Percentiles rank a stretch among this genome's conserved stretches.
These are phyloP conservation scores for Triglochin maritima DNA, from an alignment of 106 monocot genomes.

Conservation along the genomic window DNA sequence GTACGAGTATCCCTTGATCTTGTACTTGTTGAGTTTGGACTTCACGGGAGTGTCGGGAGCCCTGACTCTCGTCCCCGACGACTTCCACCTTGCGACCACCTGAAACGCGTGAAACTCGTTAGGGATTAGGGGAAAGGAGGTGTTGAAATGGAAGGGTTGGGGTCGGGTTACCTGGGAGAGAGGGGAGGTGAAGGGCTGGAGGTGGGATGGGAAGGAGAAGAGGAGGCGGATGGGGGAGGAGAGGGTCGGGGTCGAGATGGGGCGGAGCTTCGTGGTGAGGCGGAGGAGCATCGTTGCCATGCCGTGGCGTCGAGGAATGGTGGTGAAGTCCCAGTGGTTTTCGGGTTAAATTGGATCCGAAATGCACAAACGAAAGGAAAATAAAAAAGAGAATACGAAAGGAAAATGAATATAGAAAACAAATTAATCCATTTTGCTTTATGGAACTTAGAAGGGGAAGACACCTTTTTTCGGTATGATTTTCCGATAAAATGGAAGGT, in stretches of 20 bases:
- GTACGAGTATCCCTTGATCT: slow-evolving; percentile 12
- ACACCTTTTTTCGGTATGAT: too few species aligned
- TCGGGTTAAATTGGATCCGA: too few species aligned
- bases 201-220: not conserved
- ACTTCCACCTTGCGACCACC: slow-evolving; percentile 2
- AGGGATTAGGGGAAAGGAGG: not conserved
- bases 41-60: slow-evolving; percentile 10
- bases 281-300: not conserved
- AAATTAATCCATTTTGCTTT: too few species aligned
- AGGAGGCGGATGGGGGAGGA: not conserved
- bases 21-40: slow-evolving; percentile 7
- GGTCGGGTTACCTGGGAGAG: not conserved
- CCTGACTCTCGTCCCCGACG: slow-evolving; percentile 1
- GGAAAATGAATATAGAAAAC: too few species aligned
- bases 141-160: not conserved
- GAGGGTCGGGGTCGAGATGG: not conserved
- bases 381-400: too few species aligned
- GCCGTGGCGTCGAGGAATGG: not conserved
- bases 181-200: not conserved
- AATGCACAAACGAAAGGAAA: too few species aligned
- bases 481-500: too few species aligned
- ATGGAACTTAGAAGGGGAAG: too few species aligned
- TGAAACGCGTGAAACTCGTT: not conserved
- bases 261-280: not conserved
- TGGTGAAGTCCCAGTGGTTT: too few species aligned